Percentiles rank a stretch among this genome's conserved stretches.
These are phyloP conservation scores for Stentor roeselii DNA, from an alignment of 73 alveolate species.

Conservation along the genomic window DNA sequence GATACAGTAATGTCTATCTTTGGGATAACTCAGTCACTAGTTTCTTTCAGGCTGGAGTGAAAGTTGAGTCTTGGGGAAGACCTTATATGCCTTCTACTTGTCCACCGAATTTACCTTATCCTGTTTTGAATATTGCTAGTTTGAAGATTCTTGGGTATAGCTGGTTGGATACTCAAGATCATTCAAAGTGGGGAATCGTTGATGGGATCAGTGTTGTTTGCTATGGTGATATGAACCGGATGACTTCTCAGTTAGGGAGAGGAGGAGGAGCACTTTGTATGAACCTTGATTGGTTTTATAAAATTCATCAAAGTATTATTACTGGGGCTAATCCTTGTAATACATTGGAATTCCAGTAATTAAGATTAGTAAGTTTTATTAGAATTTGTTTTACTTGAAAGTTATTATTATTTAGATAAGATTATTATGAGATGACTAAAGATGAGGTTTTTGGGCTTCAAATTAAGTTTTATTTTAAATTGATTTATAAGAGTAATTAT, in stretches of 20 bases:
- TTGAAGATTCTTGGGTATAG: neutral
- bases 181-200: neutral
- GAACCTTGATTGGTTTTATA: neutral
- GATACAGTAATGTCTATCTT: too few species aligned
- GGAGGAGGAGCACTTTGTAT: neutral
- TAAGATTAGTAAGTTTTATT: too few species aligned
- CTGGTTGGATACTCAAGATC: neutral
- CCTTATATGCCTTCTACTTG: neutral
- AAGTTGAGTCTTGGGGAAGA: neutral
- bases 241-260: neutral
- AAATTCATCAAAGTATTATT: neutral
- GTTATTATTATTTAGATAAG: too few species aligned
- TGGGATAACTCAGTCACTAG: too few species aligned
- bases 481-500: too few species aligned
- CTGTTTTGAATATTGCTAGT: neutral
- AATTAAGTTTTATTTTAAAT: too few species aligned
- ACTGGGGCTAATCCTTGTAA: neutral
- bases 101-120: neutral
- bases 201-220: neutral
- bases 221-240: neutral
- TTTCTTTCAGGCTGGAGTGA: too few species aligned
- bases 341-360: too few species aligned
- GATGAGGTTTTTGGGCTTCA: too few species aligned
- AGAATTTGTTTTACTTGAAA: too few species aligned
- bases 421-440: too few species aligned